phyloP scores from a whole-genome alignment of 306 rosid genomes.

The Prosopis cineraria region DNA sequence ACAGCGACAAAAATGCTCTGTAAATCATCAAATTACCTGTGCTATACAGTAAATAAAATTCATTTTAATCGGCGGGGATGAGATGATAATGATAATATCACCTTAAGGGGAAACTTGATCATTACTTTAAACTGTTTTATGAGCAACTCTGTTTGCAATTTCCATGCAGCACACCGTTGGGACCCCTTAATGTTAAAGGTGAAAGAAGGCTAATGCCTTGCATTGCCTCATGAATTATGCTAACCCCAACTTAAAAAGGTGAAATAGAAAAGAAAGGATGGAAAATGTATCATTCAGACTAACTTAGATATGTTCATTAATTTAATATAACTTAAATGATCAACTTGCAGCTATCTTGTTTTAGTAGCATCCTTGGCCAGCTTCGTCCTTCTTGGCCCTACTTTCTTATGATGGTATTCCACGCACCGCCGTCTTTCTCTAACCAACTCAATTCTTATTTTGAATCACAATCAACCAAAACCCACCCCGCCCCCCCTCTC shows the following conservation, averaged over 20 bases:
- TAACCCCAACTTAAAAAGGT: not conserved
- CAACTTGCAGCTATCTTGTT: conserved; percentile 20
- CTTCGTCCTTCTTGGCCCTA: conserved; percentile 32
- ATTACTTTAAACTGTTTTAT: not conserved
- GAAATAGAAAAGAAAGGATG: conserved; percentile 5
- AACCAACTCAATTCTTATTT: conserved; percentile 28
- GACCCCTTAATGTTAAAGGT: not conserved
- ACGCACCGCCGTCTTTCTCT: conserved; percentile 43
- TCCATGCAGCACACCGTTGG: conserved; percentile 14
- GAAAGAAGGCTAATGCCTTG: not conserved
- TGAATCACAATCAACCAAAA: conserved; percentile 21
- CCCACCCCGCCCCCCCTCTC: not conserved
- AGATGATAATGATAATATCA: conserved; percentile 7
- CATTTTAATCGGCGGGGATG: conserved; percentile 3
- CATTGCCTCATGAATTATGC: conserved; percentile 19
- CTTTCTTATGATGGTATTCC: conserved; percentile 42
- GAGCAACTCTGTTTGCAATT: not conserved
- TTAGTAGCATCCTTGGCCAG: conserved; percentile 30
- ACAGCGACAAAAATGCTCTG: conserved; percentile 1
- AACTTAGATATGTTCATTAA: conserved; percentile 22
- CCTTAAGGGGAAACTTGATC: conserved; percentile 16
- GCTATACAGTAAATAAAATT: not conserved
- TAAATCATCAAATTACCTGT: conserved; percentile 14
- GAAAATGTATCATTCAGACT: conserved; percentile 13
- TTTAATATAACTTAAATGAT: conserved; percentile 32